A percentile compares a stretch with the other conserved stretches of the same genome.
Conservation (phyloP, 2,329 filamentous ascomycete species). For the Fusarium sublunatum region DNA sequence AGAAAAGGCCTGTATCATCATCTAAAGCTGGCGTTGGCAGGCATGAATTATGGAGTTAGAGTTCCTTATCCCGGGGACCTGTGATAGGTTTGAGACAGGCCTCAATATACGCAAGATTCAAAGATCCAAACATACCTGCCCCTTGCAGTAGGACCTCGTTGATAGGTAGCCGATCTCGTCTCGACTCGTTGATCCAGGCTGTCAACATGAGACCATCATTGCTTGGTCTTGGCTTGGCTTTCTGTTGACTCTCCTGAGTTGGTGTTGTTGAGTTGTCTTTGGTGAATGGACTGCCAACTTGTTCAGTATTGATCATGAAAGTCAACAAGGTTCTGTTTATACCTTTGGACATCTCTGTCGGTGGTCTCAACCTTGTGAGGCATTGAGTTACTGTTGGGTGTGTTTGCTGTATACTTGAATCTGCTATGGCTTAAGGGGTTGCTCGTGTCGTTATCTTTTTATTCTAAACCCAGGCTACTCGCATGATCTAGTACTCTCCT, state of each 20-base stretch:
- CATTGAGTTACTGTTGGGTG: conserved; percentile 13
- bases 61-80: conserved; percentile 25
- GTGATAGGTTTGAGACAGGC: conserved; percentile 30
- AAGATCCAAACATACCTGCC: conserved; percentile 26
- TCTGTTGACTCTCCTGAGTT: not conserved
- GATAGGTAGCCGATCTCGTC: conserved; percentile 30
- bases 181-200: conserved; percentile 29
- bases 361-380: conserved; percentile 19
- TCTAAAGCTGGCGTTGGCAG: conserved; percentile 41
- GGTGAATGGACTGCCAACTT: not conserved
- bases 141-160: conserved; percentile 24
- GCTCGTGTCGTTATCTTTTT: not conserved
- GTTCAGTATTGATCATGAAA: conserved; percentile 4
- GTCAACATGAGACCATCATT: conserved; percentile 22
- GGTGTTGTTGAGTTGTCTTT: not conserved
- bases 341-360: conserved; percentile 13
- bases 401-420: not conserved
- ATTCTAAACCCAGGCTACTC: not conserved
- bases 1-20: conserved; percentile 38
- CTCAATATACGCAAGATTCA: conserved; percentile 24
- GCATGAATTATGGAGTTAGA: conserved; percentile 39
- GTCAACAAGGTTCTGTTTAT: not conserved
- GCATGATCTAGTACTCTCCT: not conserved
- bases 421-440: not conserved
- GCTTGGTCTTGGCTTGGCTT: not conserved